Conservation (phyloP, 345 rosid genomes). For the Corchorus olitorius region DNA sequence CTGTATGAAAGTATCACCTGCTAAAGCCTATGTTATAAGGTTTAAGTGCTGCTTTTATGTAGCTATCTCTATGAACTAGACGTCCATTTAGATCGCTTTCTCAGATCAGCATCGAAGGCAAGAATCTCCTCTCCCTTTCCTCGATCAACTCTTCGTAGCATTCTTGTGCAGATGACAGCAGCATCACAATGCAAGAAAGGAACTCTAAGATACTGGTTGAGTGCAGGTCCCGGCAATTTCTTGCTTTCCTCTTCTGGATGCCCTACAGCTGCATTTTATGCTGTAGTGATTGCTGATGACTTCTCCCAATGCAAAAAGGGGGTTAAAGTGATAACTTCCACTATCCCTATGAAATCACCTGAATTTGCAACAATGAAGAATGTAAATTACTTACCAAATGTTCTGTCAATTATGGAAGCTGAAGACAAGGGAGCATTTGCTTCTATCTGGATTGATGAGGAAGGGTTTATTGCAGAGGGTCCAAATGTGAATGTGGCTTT, state of each 20-base stretch:
- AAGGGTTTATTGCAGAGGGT: constrained; percentile 64
- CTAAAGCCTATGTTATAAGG: not conserved
- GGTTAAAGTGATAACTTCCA: constrained; percentile 64
- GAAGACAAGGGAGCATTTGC: constrained; percentile 64
- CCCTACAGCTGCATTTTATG: constrained; percentile 67
- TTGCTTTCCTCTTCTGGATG: constrained; percentile 62
- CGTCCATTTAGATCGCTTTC: constrained; percentile 64
- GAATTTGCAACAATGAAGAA: constrained; percentile 58
- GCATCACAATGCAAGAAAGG: constrained; percentile 63
- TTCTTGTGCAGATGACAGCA: constrained; percentile 56
- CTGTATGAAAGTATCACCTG: not conserved
- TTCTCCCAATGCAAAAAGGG: constrained; percentile 57
- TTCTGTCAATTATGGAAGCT: constrained; percentile 63
- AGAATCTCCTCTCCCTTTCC: constrained; percentile 64
- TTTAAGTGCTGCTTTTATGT: constrained; percentile 8
- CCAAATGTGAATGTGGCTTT: constrained; percentile 72
- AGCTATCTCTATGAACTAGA: constrained; percentile 68
- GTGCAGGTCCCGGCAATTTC: constrained; percentile 73
- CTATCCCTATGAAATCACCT: constrained; percentile 62
- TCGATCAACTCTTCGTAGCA: constrained; percentile 55
- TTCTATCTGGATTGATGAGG: constrained; percentile 67
- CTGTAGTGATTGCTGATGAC: constrained; percentile 56
- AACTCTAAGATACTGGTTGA: constrained; percentile 65
- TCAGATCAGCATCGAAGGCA: constrained; percentile 58
- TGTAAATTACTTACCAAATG: constrained; percentile 70